A percentile compares a stretch with the other conserved stretches of the same genome.
Conservation (phyloP, 202 grass and related monocot genomes). For the Zizania palustris region DNA sequence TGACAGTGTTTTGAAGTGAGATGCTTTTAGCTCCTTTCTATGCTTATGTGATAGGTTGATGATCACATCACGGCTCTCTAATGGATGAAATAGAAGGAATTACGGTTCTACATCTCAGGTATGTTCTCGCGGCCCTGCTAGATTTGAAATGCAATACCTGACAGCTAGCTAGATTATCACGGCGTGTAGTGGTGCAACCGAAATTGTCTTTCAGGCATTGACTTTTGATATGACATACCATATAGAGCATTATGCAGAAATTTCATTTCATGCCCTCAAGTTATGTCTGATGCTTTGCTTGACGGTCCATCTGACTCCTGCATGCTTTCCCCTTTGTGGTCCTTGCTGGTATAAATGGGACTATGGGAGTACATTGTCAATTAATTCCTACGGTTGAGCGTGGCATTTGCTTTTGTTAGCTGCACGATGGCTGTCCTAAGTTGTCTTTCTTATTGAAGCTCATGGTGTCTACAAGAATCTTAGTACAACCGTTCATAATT, state of each 20-base stretch:
- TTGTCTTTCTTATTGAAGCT: background rate
- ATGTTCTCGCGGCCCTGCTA: conserved; percentile 1
- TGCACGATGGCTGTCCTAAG: background rate
- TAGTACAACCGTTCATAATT: background rate
- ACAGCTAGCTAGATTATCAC: background rate
- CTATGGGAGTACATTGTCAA: background rate
- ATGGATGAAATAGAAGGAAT: conserved; percentile 8
- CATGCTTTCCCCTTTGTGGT: background rate
- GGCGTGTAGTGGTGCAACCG: background rate
- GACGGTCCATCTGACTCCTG: conserved; percentile 10
- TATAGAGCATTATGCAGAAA: background rate
- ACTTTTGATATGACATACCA: background rate
- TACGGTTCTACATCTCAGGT: conserved; percentile 10
- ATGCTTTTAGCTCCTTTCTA: background rate
- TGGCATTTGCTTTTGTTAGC: conserved; percentile 8
- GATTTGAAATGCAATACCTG: background rate
- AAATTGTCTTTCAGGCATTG: background rate
- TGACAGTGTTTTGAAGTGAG: background rate
- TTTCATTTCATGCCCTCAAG: conserved; percentile 7
- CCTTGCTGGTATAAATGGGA: conserved; percentile 33
- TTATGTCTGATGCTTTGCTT: background rate
- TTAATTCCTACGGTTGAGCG: conserved; percentile 6
- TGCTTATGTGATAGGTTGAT: background rate
- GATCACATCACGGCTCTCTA: background rate
- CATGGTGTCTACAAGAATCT: background rate